A percentile compares a stretch with the other conserved stretches of the same genome.
Conservation (phyloP, 306 rosid species). For the Astragalus glycyphyllos region DNA sequence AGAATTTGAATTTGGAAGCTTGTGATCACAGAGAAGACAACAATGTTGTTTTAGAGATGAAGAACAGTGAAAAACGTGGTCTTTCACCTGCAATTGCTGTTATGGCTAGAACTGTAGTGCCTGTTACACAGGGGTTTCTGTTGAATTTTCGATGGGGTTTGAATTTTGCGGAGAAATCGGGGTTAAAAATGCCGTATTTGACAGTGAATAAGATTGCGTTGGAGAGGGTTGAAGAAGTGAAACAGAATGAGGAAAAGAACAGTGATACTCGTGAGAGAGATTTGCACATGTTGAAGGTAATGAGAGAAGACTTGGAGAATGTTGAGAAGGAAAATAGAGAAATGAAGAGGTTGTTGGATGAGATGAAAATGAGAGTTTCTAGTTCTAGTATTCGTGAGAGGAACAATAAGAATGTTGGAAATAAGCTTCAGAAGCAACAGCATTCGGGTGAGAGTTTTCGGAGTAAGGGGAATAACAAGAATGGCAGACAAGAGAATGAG, state of each 20-base stretch:
- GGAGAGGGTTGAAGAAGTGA: slow-evolving; percentile 62
- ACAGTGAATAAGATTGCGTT: slow-evolving; percentile 73
- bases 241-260: slow-evolving; percentile 33
- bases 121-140: slow-evolving; percentile 55
- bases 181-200: slow-evolving; percentile 60
- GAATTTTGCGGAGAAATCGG: slow-evolving; percentile 55
- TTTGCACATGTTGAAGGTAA: slow-evolving; percentile 68
- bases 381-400: slow-evolving; percentile 1
- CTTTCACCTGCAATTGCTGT: slow-evolving; percentile 58
- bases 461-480: slow-evolving; percentile 59
- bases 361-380: slow-evolving; percentile 54
- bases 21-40: slow-evolving; percentile 30
- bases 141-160: slow-evolving; percentile 76
- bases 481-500: slow-evolving; percentile 57
- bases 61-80: slow-evolving; percentile 46
- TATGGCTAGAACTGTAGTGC: slow-evolving; percentile 69
- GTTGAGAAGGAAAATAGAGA: slow-evolving; percentile 77
- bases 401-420: slow-evolving; percentile 33
- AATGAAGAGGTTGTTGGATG: slow-evolving; percentile 64
- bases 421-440: slow-evolving; percentile 35
- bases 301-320: slow-evolving; percentile 68
- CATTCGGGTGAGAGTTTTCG: slow-evolving; percentile 47
- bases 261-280: slow-evolving; percentile 44
- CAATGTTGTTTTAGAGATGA: slow-evolving; percentile 41
- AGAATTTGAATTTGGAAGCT: slow-evolving; percentile 76